Evolutionary conservation across 805 yeast species (phyloP).

Genomic region (Ogataea pignaliae): DNA sequence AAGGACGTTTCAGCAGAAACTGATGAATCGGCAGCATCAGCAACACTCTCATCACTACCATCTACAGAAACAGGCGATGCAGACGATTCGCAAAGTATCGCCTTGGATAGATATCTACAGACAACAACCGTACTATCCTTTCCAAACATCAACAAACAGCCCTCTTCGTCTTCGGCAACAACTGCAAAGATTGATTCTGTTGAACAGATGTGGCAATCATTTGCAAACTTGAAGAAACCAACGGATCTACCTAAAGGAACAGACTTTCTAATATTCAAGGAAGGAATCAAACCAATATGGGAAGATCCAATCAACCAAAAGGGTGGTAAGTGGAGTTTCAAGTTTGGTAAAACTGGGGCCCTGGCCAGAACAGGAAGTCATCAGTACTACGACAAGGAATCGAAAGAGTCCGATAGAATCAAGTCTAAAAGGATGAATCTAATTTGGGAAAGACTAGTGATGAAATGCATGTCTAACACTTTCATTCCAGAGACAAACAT

Average conservation of each 20-base stretch:
- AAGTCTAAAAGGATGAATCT: slow-evolving; percentile 29
- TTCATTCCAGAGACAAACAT: slow-evolving; percentile 39
- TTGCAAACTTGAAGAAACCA: slow-evolving; percentile 36
- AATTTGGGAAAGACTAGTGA: slow-evolving; percentile 53
- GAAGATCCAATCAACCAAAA: slow-evolving; percentile 56
- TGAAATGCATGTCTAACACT: slow-evolving; percentile 48
- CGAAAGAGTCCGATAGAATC: slow-evolving; percentile 6
- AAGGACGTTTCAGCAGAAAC: neutral
- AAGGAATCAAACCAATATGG: slow-evolving; percentile 63
- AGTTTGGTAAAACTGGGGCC: slow-evolving; percentile 34
- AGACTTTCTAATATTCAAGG: slow-evolving; percentile 53
- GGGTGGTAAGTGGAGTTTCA: slow-evolving; percentile 63
- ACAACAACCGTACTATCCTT: slow-evolving; percentile 42
- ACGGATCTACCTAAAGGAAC: slow-evolving; percentile 40
- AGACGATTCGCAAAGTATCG: slow-evolving; percentile 11
- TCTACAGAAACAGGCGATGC: neutral
- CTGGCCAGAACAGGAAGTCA: slow-evolving; percentile 5
- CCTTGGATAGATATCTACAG: slow-evolving; percentile 42
- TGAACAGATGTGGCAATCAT: slow-evolving; percentile 50
- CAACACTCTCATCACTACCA: neutral
- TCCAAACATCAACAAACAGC: slow-evolving; percentile 19
- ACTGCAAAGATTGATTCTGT: slow-evolving; percentile 36
- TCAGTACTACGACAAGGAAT: slow-evolving; percentile 11
- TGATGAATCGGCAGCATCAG: neutral
- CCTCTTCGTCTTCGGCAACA: slow-evolving; percentile 5